These are phyloP conservation scores for Wickerhamomyces bovis DNA, from an alignment of 805 yeast genomes.

Conservation along the genomic window DNA sequence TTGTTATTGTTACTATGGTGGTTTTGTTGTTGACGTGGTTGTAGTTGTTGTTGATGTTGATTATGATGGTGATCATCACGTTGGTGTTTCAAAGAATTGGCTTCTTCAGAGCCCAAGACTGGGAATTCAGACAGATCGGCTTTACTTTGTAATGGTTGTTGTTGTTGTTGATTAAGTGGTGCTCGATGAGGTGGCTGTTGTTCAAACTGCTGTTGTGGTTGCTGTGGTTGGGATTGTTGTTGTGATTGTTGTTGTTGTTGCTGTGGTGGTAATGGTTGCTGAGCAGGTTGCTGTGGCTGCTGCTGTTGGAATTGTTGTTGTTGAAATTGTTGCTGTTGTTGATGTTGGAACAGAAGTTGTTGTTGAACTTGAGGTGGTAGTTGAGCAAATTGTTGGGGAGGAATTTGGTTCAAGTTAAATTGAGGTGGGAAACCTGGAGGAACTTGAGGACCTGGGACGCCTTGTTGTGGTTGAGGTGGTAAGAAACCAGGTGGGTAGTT, in stretches of 20 bases:
- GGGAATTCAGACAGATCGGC: slow-evolving; percentile 45
- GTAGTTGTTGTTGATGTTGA: slow-evolving; percentile 4
- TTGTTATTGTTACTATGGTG: slow-evolving; percentile 23
- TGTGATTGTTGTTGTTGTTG: slow-evolving; percentile 11
- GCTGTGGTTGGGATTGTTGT: slow-evolving; percentile 9
- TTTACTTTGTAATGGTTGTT: slow-evolving; percentile 1
- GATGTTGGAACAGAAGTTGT: slow-evolving; percentile 23
- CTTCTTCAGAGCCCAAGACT: slow-evolving; percentile 43
- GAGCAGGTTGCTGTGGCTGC: slow-evolving; percentile 14
- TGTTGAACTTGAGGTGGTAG: slow-evolving; percentile 27
- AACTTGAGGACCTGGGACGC: slow-evolving; percentile 2
- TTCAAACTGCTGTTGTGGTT: slow-evolving; percentile 22
- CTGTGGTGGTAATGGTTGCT: slow-evolving; percentile 8
- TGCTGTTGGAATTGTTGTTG: slow-evolving; percentile 15
- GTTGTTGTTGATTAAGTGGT: slow-evolving; percentile 2
- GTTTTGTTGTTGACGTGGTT: slow-evolving; percentile 11
- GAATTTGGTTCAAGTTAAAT: slow-evolving; percentile 19
- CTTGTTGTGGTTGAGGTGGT: slow-evolving; percentile 19
- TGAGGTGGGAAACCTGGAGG: slow-evolving; percentile 19
- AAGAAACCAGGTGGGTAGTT: slow-evolving; percentile 25
- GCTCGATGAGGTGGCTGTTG: slow-evolving; percentile 7
- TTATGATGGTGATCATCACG: slow-evolving; percentile 16
- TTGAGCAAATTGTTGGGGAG: slow-evolving; percentile 22
- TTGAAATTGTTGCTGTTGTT: slow-evolving; percentile 17
- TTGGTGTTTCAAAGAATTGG: slow-evolving; percentile 14